Base-by-base conservation (phyloP, 2,329 filamentous ascomycete species). In the Aspergillus pseudoglaucus region DNA sequence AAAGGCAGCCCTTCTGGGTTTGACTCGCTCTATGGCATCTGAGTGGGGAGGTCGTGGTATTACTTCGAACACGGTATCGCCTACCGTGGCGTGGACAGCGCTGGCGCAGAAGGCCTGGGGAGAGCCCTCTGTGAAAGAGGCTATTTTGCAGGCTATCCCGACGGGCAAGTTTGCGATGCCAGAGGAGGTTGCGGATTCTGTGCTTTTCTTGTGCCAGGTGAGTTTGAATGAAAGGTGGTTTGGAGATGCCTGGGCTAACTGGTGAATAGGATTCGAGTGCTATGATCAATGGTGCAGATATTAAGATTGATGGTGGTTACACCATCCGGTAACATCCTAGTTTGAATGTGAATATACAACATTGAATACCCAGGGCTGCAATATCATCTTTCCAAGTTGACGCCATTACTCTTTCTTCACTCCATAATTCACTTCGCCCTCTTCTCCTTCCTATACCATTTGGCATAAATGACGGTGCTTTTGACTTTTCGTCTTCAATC, bases 1-100 rank as follows among this genome's bases (percentile, higher is more conserved):
- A 4, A 76, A 76, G 45, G 72, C 73, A 4, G 74, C 66, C 0
- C 53, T 76, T 6, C 50, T 73, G 14, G 73, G 71, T 0, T 47
- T 75, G 41, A 75, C 71, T 8, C 65, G 68, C 6, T 70, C 68
- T 50, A 72, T 73, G 69, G 74, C 74, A 0, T 70, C 65, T 20
- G 74, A 76, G 50, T 76, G 73, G 73, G 74, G 65, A 1, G 55
- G 64, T 4, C 59, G 64, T 4, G 73, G 73, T 2, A 75, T 76
- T 9, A 75, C 72, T 0, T 59, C 71, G 4, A 76, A 76, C 50
- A 69, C 65, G 3, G 68, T 76, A 3, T 69, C 64, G 10, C 74
- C 73, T 10, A 74, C 71, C 4, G 70, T 74, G 10, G 72, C 71
- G 3, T 73, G 70, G 72, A 76, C 74, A 8, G 67, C 61, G 6